Base-by-base conservation (phyloP, 139 green algal genomes). In the Picochlorum sp. region DNA sequence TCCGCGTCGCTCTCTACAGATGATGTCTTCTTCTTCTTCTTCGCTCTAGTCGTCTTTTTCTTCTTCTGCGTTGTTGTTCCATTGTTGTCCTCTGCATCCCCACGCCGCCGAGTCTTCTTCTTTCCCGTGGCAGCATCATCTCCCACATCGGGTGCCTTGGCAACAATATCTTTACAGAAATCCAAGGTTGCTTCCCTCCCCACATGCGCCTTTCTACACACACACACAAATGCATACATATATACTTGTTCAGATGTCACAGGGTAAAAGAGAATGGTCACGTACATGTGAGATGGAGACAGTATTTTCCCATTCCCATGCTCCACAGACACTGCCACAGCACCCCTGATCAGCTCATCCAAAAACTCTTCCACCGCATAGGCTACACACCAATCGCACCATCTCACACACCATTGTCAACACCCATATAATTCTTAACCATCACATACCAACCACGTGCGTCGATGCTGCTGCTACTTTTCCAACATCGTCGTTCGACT, bases 401-500 rank as follows among this genome's bases (percentile, higher is more conserved):
- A 15, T 21, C 59, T 23, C 7, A 24, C 13, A 57, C 30, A 18
- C 13, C 47, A 54, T 54, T 21, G 3, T 21, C 8, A 6, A 54
- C 47, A 20, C 11, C 18, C 11, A 51, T 1, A 54, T 26, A 54
- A 1, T 26, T 21, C 15, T n/a, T 1, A 14, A 2, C 51, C 15
- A 60, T 11, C 11, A 13, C 78, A 56, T 59, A 97, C 90, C 85
- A 20, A 97, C 89, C 4, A 96, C 57, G 0, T 95, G 73, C 4
- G 90, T 90, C 2, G 87, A 90, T 1, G 89, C 85, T 31, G 90
- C 80, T 7, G 89, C 82, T 38, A 97, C 95, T 68, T 96, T 97
- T 38, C 91, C 91, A 23, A 97, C 91, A 13, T 97, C 91, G 16
- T 97, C 89, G 63, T 97, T 90, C 13, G 80, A 82, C 65, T 97